These are phyloP conservation scores for Xerocomus brunneocitrinus DNA, from an alignment of 768 basidiomycete genomes.

Conservation along the genomic window DNA sequence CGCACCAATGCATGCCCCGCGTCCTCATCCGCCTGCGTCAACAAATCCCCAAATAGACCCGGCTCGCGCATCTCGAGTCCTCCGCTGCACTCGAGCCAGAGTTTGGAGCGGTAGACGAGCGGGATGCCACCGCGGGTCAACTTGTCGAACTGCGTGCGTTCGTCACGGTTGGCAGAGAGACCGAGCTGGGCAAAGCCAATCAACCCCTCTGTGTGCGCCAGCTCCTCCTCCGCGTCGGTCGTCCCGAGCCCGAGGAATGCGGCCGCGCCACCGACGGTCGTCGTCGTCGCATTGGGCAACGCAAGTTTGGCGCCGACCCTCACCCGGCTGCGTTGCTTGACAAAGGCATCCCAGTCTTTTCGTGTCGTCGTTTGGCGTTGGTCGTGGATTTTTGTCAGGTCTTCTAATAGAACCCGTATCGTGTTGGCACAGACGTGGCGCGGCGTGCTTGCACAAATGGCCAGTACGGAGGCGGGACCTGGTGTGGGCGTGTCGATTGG, in stretches of 20 bases:
- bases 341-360: constrained; percentile 86
- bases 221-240: constrained; percentile 64
- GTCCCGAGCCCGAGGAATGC: constrained; percentile 66
- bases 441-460: constrained; percentile 58
- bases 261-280: constrained; percentile 46
- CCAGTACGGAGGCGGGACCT: constrained; percentile 48
- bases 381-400: constrained; percentile 82
- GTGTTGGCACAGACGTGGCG: constrained; percentile 73
- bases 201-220: constrained; percentile 76
- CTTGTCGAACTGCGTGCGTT: constrained; percentile 72
- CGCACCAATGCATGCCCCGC: constrained; percentile 46
- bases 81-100: constrained; percentile 93
- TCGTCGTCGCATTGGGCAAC: constrained; percentile 14
- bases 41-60: constrained; percentile 80
- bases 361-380: constrained; percentile 61
- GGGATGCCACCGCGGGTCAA: constrained; percentile 87
- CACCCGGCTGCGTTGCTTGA: constrained; percentile 59
- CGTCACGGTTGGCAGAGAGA: constrained; percentile 60
- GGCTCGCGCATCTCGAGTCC: constrained; percentile 91
- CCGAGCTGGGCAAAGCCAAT: constrained; percentile 92
- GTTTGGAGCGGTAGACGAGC: constrained; percentile 77
- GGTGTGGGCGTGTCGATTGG: constrained; percentile 17
- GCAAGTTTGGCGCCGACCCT: constrained; percentile 28
- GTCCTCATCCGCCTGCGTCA: constrained; percentile 46
- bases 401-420: constrained; percentile 65